Percentiles rank a stretch among this genome's conserved stretches.
Evolutionary conservation across 2,329 filamentous ascomycete species (phyloP).

Genomic region (Ciborinia camelliae): DNA sequence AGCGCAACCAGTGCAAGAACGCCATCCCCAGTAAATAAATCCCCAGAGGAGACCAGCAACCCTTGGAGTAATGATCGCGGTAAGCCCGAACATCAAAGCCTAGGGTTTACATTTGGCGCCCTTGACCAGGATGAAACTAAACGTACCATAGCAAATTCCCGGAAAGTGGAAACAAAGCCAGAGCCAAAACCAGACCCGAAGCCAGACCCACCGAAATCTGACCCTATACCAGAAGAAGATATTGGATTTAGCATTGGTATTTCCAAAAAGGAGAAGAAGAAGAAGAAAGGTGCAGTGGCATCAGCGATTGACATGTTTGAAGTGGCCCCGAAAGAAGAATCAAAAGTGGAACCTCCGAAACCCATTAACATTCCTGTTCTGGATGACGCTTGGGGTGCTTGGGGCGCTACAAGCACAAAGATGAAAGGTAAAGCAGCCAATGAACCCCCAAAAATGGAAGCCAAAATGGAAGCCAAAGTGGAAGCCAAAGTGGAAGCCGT

Average conservation of each 20-base stretch:
- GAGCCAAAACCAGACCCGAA: slow-evolving; percentile 38
- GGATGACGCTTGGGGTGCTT: slow-evolving; percentile 51
- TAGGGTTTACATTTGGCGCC: slow-evolving; percentile 48
- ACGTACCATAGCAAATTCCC: slow-evolving; percentile 28
- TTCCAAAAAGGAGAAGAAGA: slow-evolving; percentile 47
- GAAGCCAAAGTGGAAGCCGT: slow-evolving; percentile 21
- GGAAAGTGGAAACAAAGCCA: slow-evolving; percentile 11
- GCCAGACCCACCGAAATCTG: slow-evolving; percentile 35
- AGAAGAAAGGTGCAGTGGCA: slow-evolving; percentile 39
- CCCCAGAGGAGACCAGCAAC: slow-evolving; percentile 45
- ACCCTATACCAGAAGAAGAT: slow-evolving; percentile 34
- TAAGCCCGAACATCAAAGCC: slow-evolving; percentile 54
- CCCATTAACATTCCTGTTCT: slow-evolving; percentile 29
- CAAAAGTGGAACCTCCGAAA: slow-evolving; percentile 29
- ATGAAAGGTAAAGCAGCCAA: slow-evolving; percentile 38
- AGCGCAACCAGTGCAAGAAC: slow-evolving; percentile 19
- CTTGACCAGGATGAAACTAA: slow-evolving; percentile 43
- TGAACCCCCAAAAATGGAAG: slow-evolving; percentile 28
- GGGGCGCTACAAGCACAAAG: slow-evolving; percentile 48
- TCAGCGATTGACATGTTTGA: slow-evolving; percentile 18
- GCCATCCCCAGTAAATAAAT: slow-evolving; percentile 27
- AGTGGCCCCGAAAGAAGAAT: slow-evolving; percentile 28
- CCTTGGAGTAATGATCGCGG: slow-evolving; percentile 48
- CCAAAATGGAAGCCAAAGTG: slow-evolving; percentile 20
- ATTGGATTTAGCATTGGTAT: slow-evolving; percentile 36